phyloP scores from a whole-genome alignment of 163 green algal species.

The Smithsoniella earleae region DNA sequence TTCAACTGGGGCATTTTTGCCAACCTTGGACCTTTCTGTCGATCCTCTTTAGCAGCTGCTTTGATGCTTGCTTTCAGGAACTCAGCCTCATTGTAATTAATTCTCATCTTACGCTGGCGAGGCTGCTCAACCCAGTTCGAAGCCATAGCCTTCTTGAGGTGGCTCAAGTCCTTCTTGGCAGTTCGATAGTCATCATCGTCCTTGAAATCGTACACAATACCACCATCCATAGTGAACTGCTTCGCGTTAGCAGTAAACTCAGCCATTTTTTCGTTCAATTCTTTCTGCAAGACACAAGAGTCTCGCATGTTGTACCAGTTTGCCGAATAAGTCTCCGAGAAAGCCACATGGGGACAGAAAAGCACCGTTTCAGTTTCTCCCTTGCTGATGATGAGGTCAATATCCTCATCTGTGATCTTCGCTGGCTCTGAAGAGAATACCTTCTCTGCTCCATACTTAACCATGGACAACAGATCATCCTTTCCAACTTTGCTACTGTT shows the following conservation, averaged over 20 bases:
- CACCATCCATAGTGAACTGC: constrained; percentile 90
- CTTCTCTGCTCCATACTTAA: constrained; percentile 94
- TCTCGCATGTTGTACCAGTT: neutral
- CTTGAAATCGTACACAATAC: constrained; percentile 86
- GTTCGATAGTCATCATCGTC: constrained; percentile 51
- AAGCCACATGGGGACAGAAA: too few relatives aligned
- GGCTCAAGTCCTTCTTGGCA: constrained; percentile 33
- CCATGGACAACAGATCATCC: constrained; percentile 96
- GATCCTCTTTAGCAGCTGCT: constrained; percentile 22
- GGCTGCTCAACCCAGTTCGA: constrained; percentile 93
- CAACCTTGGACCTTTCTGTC: constrained; percentile 47
- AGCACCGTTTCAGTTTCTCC: constrained; percentile 66
- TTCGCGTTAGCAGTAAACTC: constrained; percentile 92
- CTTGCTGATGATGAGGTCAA: constrained; percentile 91
- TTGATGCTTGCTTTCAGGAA: constrained; percentile 28
- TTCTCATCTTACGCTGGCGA: constrained; percentile 81
- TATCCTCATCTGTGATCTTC: constrained; percentile 90
- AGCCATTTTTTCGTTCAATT: constrained; percentile 94
- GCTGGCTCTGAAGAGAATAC: constrained; percentile 76
- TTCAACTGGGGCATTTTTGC: constrained; percentile 79
- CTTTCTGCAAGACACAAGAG: constrained; percentile 36
- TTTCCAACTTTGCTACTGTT: constrained; percentile 91
- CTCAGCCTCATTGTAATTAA: constrained; percentile 66
- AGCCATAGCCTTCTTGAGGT: constrained; percentile 59
- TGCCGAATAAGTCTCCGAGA: too few relatives aligned